These are phyloP conservation scores for Letharia lupina DNA, from an alignment of 495 filamentous ascomycete species.

Conservation along the genomic window DNA sequence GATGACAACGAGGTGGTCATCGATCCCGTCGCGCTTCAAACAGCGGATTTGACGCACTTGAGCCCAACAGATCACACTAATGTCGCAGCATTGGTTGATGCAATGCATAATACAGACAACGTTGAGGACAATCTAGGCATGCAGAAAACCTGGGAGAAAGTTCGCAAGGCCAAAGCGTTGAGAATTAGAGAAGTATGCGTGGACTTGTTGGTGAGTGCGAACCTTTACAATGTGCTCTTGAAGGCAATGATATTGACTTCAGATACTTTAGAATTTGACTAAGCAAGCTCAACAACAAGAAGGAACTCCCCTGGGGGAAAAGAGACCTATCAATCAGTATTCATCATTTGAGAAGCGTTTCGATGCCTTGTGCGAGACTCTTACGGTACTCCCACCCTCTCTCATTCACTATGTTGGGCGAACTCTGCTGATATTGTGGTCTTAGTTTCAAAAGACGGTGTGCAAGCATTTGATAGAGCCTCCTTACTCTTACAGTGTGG, in stretches of 20 bases:
- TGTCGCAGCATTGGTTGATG: constrained; percentile 2
- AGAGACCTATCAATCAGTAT: background rate
- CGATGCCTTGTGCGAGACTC: background rate
- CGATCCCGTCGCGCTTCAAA: background rate
- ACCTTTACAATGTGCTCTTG: background rate
- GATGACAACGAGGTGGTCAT: background rate
- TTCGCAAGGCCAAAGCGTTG: constrained; percentile 13
- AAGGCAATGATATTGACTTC: background rate
- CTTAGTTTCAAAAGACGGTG: constrained; percentile 31
- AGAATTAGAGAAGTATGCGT: constrained; percentile 21
- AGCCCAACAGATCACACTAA: background rate
- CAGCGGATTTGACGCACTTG: background rate
- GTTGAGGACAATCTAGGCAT: constrained; percentile 33
- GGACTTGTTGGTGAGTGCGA: constrained; percentile 28
- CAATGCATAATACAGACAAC: constrained; percentile 21
- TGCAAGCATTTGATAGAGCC: constrained; percentile 36
- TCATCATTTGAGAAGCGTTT: background rate
- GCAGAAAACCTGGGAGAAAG: constrained; percentile 27
- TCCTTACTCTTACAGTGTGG: constrained; percentile 26
- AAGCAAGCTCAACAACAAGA: background rate
- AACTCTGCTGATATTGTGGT: background rate
- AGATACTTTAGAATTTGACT: background rate
- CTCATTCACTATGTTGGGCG: background rate
- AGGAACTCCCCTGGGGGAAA: background rate
- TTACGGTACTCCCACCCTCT: constrained; percentile 1